These are phyloP conservation scores for Hibiscus syriacus DNA, from an alignment of 345 rosid species.

Conservation along the genomic window DNA sequence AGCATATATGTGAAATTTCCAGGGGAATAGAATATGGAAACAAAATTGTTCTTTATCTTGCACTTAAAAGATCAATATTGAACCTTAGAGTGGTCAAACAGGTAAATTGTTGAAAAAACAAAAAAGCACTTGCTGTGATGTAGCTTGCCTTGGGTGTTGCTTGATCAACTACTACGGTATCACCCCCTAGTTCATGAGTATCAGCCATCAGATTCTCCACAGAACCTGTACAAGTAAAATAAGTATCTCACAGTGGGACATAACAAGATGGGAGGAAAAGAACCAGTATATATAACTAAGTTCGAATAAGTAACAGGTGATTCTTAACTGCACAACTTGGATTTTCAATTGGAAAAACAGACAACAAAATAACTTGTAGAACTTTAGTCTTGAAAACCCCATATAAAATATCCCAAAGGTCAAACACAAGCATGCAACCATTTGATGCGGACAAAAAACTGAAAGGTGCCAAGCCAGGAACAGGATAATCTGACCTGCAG, in stretches of 20 bases:
- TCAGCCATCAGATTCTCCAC: slow-evolving; percentile 89
- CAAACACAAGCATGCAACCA: no score
- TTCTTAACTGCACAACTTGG: background rate
- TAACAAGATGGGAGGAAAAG: background rate
- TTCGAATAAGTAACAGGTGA: background rate
- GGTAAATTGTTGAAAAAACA: background rate
- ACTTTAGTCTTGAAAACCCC: background rate
- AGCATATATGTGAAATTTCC: background rate
- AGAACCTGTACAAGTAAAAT: slow-evolving; percentile 42
- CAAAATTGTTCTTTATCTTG: background rate
- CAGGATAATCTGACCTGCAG: no score
- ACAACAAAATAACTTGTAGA: background rate
- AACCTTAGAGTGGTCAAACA: background rate
- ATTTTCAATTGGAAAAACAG: slow-evolving; percentile 1
- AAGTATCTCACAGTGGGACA: background rate
- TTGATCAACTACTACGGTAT: slow-evolving; percentile 81
- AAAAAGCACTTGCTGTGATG: background rate
- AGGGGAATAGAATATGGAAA: background rate
- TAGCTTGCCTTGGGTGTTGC: slow-evolving; percentile 81
- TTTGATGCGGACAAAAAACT: no score
- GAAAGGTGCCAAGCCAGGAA: no score
- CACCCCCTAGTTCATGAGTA: slow-evolving; percentile 90
- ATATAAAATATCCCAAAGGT: background rate
- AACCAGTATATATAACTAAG: background rate
- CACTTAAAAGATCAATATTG: background rate